phyloP scores from a whole-genome alignment of 495 filamentous ascomycete species.

The Podospora bellae-mahoneyi region DNA sequence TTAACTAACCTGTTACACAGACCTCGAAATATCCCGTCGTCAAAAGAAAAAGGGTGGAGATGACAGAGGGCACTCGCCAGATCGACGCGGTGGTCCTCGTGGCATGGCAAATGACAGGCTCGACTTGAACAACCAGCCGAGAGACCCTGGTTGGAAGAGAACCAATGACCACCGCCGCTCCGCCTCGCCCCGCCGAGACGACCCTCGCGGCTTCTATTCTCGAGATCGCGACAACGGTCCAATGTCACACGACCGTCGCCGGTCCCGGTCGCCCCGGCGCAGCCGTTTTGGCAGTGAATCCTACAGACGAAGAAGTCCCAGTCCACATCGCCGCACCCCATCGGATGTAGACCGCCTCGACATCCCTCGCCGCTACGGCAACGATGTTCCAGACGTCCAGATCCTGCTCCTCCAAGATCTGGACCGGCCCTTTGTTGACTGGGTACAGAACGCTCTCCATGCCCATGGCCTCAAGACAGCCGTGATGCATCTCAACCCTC shows the following conservation, averaged over 20 bases:
- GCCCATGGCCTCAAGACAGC: constrained; percentile 68
- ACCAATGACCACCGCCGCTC: constrained; percentile 64
- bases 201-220: constrained; percentile 39
- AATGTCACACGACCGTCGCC: constrained; percentile 37
- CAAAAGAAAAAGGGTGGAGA: constrained; percentile 71
- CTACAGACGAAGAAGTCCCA: constrained; percentile 63
- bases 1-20: constrained; percentile 41
- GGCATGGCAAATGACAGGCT: constrained; percentile 44
- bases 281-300: constrained; percentile 47
- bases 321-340: constrained; percentile 50
- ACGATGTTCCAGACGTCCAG: constrained; percentile 87
- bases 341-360: constrained; percentile 61
- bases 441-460: constrained; percentile 73
- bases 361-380: constrained; percentile 67
- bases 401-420: constrained; percentile 78
- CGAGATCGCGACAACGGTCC: constrained; percentile 38
- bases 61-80: constrained; percentile 33
- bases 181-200: constrained; percentile 47
- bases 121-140: constrained; percentile 6
- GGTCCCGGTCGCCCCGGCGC: constrained; percentile 57
- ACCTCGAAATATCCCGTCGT: constrained; percentile 89
- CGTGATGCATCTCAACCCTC: constrained; percentile 71
- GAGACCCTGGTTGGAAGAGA: constrained; percentile 36
- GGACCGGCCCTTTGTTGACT: constrained; percentile 74
- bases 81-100: constrained; percentile 25